Percentiles rank a stretch among this genome's conserved stretches.
Evolutionary conservation across 495 filamentous ascomycete genomes (phyloP).

Genomic region (Aspergillus sclerotioniger): DNA sequence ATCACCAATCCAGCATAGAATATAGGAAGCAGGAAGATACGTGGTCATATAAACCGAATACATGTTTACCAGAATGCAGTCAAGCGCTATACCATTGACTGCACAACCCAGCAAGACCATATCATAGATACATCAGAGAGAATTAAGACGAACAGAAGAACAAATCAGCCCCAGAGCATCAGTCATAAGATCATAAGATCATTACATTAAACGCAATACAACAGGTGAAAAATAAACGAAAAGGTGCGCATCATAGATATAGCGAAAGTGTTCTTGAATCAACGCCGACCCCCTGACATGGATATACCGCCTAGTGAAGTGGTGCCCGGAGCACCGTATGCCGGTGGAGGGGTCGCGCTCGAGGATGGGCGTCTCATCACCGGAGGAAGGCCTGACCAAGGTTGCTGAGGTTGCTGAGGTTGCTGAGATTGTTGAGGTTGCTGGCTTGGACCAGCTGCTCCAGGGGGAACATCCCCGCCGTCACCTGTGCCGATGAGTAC

Average conservation of each 20-base stretch:
- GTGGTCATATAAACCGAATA: too few species aligned
- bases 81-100: too few species aligned
- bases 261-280: constrained; percentile 1
- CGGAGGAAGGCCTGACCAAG: constrained; percentile 21
- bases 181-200: constrained; percentile 1
- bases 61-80: not conserved
- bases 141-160: not conserved
- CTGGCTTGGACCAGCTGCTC: constrained; percentile 17
- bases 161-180: not conserved
- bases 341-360: constrained; percentile 40
- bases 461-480: constrained; percentile 53
- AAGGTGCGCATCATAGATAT: not conserved
- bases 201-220: not conserved
- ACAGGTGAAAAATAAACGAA: not conserved
- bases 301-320: constrained; percentile 31
- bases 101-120: too few species aligned
- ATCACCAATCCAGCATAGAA: too few species aligned
- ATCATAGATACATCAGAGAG: not conserved
- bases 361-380: constrained; percentile 31
- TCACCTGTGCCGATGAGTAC: constrained; percentile 81
- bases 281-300: constrained; percentile 38
- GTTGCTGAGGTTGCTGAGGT: constrained; percentile 3
- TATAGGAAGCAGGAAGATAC: too few species aligned
- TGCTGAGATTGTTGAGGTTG: constrained; percentile 1
- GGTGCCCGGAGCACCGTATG: constrained; percentile 41